Percentiles rank a stretch among this genome's conserved stretches.
phyloP scores from a whole-genome alignment of 2,329 filamentous ascomycete genomes.

The Canariomyces notabilis region DNA sequence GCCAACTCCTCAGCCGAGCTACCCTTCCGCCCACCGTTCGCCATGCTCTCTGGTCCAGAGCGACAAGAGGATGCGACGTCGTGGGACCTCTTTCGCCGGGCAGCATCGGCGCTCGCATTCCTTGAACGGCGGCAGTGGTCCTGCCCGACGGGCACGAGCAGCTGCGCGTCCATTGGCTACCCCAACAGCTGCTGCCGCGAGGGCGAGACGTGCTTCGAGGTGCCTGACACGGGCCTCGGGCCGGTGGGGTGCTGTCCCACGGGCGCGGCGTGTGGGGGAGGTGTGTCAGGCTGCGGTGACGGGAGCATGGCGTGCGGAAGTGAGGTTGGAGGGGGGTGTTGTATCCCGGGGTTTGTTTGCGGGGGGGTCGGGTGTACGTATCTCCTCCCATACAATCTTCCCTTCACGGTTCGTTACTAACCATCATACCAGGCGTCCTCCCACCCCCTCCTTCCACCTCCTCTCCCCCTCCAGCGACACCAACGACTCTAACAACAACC shows the following conservation, averaged over 20 bases:
- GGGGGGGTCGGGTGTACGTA: conserved; percentile 64
- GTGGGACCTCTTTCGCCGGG: conserved; percentile 37
- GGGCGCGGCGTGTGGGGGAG: conserved; percentile 58
- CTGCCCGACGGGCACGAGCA: conserved; percentile 62
- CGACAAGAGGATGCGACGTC: neutral
- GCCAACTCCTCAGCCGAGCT: conserved; percentile 32
- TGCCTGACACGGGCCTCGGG: conserved; percentile 58
- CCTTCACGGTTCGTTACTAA: conserved; percentile 2
- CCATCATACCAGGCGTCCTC: conserved; percentile 30
- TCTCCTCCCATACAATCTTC: conserved; percentile 22
- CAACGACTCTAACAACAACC: conserved; percentile 37
- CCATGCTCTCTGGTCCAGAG: conserved; percentile 37
- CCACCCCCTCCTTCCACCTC: conserved; percentile 19
- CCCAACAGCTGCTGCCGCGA: conserved; percentile 68
- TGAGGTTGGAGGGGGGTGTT: conserved; percentile 67
- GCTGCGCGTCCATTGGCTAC: conserved; percentile 59
- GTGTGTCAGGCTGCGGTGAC: conserved; percentile 55
- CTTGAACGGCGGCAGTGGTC: conserved; percentile 55
- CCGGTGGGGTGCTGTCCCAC: conserved; percentile 70
- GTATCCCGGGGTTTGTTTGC: conserved; percentile 66
- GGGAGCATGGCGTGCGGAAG: conserved; percentile 62
- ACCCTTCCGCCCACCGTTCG: conserved; percentile 47
- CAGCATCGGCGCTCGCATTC: conserved; percentile 41
- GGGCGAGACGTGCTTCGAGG: conserved; percentile 60
- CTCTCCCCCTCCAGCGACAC: conserved; percentile 13